Base-by-base conservation (phyloP, 2,329 filamentous ascomycete genomes). In the Lachnellula hyalina region DNA sequence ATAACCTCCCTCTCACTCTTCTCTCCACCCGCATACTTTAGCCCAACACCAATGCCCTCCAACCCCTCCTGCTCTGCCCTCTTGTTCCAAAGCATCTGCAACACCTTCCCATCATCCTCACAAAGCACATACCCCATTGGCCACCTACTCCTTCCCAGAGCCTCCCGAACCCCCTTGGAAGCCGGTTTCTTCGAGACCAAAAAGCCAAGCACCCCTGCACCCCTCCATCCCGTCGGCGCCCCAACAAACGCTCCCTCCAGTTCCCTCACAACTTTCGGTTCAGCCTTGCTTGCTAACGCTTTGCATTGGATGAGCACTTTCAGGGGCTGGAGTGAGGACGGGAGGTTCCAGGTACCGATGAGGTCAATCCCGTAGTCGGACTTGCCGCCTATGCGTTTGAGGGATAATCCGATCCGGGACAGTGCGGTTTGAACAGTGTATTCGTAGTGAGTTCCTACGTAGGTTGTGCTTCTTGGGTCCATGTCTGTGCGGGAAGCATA, bases 81-180 rank as follows among this genome's bases (percentile, higher is more conserved):
- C 36, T 72, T 70, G 67, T 92, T 93, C 88, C 87, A 92, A 4
- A 90, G 62, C 70, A 91, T 80, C 72, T 92, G 87, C 64, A 77
- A 71, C 21, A 90, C 68, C 7, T 67, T 67, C 0, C 88, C 88
- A 2, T 79, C 75, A 15, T 65, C 64, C 0, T 79, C 78, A 56
- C 87, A 83, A 53, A 81, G 82, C 25, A 89, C 70, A 64, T 84
- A 95, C 0, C 85, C 84, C 76, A 96, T 80, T 0, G 90, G 88
- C 74, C 81, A 84, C 38, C 74, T 70, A 66, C 86, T 88, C 55
- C 82, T 74, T 4, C 79, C 78, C 61, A 96, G 67, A 23, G 89
- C 84, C 47, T 90, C 84, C 54, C 89, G 75, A 3, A 95, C 84
- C 1, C 92, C 93, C 65, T 83, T 87, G 0, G 91, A 96, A 34